Percentiles rank a stretch among this genome's conserved stretches.
These are phyloP conservation scores for Yamadazyma buinensis DNA, from an alignment of 1,139 yeast species.

Conservation along the genomic window DNA sequence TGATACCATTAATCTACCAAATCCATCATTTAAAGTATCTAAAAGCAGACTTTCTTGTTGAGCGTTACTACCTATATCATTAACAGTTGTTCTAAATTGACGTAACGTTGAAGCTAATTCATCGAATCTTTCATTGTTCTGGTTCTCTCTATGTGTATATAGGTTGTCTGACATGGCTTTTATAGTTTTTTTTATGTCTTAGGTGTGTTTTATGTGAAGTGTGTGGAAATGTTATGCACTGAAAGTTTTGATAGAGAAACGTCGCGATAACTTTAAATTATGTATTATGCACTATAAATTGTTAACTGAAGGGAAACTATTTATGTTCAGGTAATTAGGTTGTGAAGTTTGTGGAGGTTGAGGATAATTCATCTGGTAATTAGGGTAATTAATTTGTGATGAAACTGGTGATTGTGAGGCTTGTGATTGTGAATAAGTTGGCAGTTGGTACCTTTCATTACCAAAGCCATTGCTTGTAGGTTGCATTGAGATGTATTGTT, in stretches of 20 bases:
- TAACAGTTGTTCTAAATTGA: conserved; percentile 43
- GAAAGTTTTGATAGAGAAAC: too few species aligned
- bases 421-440: background rate
- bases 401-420: background rate
- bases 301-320: too few species aligned
- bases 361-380: too few species aligned
- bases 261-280: too few species aligned
- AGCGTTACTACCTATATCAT: conserved; percentile 41
- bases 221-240: too few species aligned
- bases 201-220: too few species aligned
- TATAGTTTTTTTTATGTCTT: too few species aligned
- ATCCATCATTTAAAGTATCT: conserved; percentile 55
- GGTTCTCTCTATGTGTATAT: conserved; percentile 43
- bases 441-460: conserved; percentile 5
- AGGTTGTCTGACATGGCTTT: conserved; percentile 34
- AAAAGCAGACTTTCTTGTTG: conserved; percentile 47
- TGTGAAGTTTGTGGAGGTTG: too few species aligned
- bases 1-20: conserved; percentile 56
- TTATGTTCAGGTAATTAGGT: too few species aligned
- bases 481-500: too few species aligned
- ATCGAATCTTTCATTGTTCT: conserved; percentile 43
- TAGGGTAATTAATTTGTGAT: background rate
- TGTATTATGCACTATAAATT: too few species aligned
- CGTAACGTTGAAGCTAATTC: conserved; percentile 43
- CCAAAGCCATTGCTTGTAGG: conserved; percentile 17